Evolutionary conservation across 805 yeast species (phyloP), one percentile per base, ranked within the genome.

Genomic region (Suhomyces tanzawaensis): DNA sequence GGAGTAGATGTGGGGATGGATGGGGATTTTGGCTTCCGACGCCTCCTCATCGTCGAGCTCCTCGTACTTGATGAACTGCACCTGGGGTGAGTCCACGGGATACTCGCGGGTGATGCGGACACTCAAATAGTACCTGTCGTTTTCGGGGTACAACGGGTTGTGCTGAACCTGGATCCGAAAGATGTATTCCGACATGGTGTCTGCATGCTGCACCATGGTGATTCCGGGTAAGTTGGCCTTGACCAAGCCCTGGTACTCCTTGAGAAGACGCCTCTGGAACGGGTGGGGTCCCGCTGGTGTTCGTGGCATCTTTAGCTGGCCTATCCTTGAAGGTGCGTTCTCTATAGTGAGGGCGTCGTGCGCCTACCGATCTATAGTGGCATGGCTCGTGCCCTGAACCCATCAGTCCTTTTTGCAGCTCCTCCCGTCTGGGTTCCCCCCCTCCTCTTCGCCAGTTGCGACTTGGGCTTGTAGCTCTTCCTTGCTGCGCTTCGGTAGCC

Each of bases 1-100:
- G 22, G 82, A 72, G 51, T 83, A 83, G 3, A 83, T 69, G 51
- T 83, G 91, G 0, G 91, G 91, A 51, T 83, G 89, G 3, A 81
- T 48, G 1, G 91, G 91, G 3, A 83, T 72, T 22, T 23, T 27
- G 11, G 34, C 15, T 17, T 4, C 15, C 14, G 13, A 22, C 42
- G 25, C 25, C 7, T 27, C 44, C 21, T 42, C 47, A 15, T 35
- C 41, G 12, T 47, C 49, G 29, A 14, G 34, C 33, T 26, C 41
- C 15, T 36, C 46, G 29, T 41, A 44, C 14, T 28, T 47, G n/a
- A 76, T 51, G 51, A 81, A 81, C 42, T 71, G 64, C 2, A 77
- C 82, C 39, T 69, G 71, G 0, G 87, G 87, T 3, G 79, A 69
- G 17, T 65, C 71, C 26, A 80, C 77, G 0, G 87, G 87, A 44